Base-by-base conservation (phyloP, 1,284 basidiomycete species). In the Cutaneotrichosporon mucoides region DNA sequence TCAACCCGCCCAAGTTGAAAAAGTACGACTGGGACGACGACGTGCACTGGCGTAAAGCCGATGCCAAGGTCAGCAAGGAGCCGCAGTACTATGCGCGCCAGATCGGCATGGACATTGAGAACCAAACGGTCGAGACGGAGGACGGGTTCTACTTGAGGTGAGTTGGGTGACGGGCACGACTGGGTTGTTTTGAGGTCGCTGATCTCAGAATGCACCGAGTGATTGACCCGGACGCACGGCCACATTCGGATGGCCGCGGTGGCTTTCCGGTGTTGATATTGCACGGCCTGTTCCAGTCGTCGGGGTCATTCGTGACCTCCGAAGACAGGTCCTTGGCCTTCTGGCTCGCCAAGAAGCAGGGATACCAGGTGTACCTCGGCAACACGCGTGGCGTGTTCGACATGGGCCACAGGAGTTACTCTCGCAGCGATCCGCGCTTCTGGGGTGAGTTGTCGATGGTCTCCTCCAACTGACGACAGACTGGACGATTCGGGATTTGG, bases 201-300 rank as follows among this genome's bases (percentile, higher is more conserved):
- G 44, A 65, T 45, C 13, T 2, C 61, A 80, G 82, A 50, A 77
- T 84, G 66, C 81, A 84, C 71, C 78, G 80, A 51, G 81, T 85
- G 55, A 78, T 84, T 56, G 80, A 82, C 63, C 81, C 81, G 13
- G 65, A 79, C 48, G 75, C 80, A 5, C 70, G 74, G 59, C 70
- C 70, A 16, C 75, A 76, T 41, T 61, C 75, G 5, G 80, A 82
- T 63, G 81, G 82, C 0, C 70, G 77, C 62, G 80, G 81, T 24
- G 83, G 83, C 1, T 85, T 81, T 73, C 84, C 84, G 1, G 80
- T 85, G n/a, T 73, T 85, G 10, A 81, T 85, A 64, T 79, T 84
- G 63, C 84, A 86, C 75, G 84, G 84, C 40, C 76, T 85, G 5
- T 86, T 86, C 73, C 84, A 86, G 73, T 82, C 81, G 4, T 82